phyloP scores from a whole-genome alignment of 179 eudicot genomes.

The Carnegiea gigantea region DNA sequence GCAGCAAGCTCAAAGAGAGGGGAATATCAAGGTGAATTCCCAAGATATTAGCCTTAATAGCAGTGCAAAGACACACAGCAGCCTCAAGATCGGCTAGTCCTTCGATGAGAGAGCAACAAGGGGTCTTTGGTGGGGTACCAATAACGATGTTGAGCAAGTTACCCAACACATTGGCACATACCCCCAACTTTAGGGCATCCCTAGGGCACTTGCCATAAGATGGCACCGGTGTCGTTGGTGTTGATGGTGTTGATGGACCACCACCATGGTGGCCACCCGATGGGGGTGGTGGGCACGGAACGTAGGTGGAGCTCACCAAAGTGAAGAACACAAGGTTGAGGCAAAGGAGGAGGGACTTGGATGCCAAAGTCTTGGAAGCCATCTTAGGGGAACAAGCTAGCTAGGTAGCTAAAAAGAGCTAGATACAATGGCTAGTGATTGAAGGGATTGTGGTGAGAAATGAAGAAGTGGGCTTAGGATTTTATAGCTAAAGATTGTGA shows the following conservation, averaged over 20 bases:
- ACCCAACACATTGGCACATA: slow-evolving; percentile 52
- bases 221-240: slow-evolving; percentile 7
- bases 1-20: slow-evolving; percentile 54
- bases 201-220: slow-evolving; percentile 44
- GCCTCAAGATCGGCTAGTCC: slow-evolving; percentile 77
- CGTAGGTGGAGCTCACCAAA: slow-evolving; percentile 34
- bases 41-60: slow-evolving; percentile 59
- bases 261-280: not conserved
- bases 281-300: slow-evolving; percentile 26
- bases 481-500: slow-evolving; percentile 12
- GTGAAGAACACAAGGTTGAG: slow-evolving; percentile 49
- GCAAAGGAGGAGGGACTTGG: slow-evolving; percentile 37
- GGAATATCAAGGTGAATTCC: slow-evolving; percentile 60
- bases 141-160: slow-evolving; percentile 40
- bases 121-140: slow-evolving; percentile 54
- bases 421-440: not conserved
- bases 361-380: slow-evolving; percentile 25
- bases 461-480: not conserved
- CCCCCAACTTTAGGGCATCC: slow-evolving; percentile 52
- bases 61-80: slow-evolving; percentile 82
- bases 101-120: slow-evolving; percentile 62
- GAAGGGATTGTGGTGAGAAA: not conserved
- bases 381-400: slow-evolving; percentile 12
- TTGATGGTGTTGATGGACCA: slow-evolving; percentile 1
- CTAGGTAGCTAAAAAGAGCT: not conserved